phyloP scores from a whole-genome alignment of 148 eudicot species.

The Hydrangea macrophylla region DNA sequence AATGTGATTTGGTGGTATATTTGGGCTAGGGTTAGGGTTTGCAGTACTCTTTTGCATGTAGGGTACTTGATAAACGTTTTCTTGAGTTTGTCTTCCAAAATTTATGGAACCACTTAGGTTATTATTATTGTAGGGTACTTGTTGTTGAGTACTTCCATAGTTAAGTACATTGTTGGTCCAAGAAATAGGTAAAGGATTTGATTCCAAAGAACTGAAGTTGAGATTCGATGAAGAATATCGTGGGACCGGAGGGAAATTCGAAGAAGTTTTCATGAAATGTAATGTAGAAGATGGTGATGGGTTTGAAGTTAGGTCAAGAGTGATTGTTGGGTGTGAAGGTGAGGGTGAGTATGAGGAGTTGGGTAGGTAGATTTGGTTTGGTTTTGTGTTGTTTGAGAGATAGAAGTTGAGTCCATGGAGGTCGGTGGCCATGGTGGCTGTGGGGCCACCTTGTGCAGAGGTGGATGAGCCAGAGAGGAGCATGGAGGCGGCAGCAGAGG shows the following conservation, averaged over 20 bases:
- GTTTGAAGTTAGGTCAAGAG: slow-evolving; percentile 71
- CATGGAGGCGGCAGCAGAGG: slow-evolving; percentile 85
- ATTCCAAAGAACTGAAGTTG: slow-evolving; percentile 56
- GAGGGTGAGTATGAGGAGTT: slow-evolving; percentile 46
- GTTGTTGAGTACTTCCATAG: slow-evolving; percentile 28
- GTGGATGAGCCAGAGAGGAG: slow-evolving; percentile 63
- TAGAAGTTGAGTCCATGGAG: slow-evolving; percentile 49
- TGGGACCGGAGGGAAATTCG: slow-evolving; percentile 31
- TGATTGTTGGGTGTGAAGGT: slow-evolving; percentile 65
- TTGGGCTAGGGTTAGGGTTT: slow-evolving; percentile 15
- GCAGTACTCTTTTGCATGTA: slow-evolving; percentile 40
- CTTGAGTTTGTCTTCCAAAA: slow-evolving; percentile 35
- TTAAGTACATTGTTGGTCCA: slow-evolving; percentile 43
- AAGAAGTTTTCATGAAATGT: slow-evolving; percentile 26
- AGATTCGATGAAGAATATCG: slow-evolving; percentile 55
- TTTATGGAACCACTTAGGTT: slow-evolving; percentile 27
- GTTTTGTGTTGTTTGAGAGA: slow-evolving; percentile 33
- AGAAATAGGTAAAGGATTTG: slow-evolving; percentile 36
- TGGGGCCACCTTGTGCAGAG: slow-evolving; percentile 18
- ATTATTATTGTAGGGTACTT: slow-evolving; percentile 34
- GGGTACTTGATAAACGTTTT: slow-evolving; percentile 34
- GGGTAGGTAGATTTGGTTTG: slow-evolving; percentile 41
- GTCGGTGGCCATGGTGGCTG: slow-evolving; percentile 16
- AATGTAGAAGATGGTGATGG: slow-evolving; percentile 38
- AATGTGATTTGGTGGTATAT: slow-evolving; percentile 39